Evolutionary conservation across 306 rosid species (phyloP).

Genomic region (Styphnolobium japonicum): DNA sequence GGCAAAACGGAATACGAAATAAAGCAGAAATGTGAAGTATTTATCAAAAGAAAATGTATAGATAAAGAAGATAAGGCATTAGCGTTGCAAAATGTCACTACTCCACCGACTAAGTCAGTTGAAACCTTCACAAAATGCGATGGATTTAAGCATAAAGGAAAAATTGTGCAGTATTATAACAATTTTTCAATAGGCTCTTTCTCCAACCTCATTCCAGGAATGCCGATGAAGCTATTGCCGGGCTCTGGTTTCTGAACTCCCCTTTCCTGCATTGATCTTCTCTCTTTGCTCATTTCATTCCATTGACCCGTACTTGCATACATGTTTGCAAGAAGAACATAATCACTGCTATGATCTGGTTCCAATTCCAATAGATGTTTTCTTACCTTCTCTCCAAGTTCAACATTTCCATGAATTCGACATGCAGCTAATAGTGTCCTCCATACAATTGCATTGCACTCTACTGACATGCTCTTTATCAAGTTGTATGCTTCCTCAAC

Average conservation of each 20-base stretch:
- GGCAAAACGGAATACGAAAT: too few species aligned
- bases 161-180: background rate
- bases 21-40: too few species aligned
- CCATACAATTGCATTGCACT: constrained; percentile 73
- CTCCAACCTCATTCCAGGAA: constrained; percentile 3
- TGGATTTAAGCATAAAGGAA: background rate
- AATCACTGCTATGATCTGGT: constrained; percentile 70
- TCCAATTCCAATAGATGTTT: constrained; percentile 54
- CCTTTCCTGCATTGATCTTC: constrained; percentile 47
- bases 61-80: too few species aligned
- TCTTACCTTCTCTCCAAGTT: constrained; percentile 66
- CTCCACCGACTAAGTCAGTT: too few species aligned
- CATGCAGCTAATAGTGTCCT: constrained; percentile 73
- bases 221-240: constrained; percentile 50
- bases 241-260: constrained; percentile 57
- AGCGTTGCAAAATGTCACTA: too few species aligned
- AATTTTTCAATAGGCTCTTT: background rate
- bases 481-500: constrained; percentile 60
- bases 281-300: constrained; percentile 49
- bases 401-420: constrained; percentile 50
- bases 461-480: constrained; percentile 55
- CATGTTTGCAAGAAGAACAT: constrained; percentile 70
- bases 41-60: too few species aligned
- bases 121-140: background rate
- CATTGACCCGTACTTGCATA: constrained; percentile 69